Percentiles rank a stretch among this genome's conserved stretches.
phyloP scores from a whole-genome alignment of 495 filamentous ascomycete species.

The Aspergillus sclerotiicarbonarius region DNA sequence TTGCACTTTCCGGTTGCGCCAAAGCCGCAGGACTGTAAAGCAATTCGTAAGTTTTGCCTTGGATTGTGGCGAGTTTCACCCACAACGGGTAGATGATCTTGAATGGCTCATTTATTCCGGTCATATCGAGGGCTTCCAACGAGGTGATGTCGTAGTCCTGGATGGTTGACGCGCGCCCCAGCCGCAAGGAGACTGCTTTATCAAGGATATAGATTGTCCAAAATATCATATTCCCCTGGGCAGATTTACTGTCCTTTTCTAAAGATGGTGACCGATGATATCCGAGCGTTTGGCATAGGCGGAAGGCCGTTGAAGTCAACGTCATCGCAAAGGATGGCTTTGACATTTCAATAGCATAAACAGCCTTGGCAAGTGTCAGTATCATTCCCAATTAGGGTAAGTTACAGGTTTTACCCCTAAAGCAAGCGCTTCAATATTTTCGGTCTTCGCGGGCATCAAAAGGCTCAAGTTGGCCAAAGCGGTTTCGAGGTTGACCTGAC shows the following conservation, averaged over 20 bases:
- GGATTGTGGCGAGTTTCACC: conserved; percentile 54
- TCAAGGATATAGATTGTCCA: conserved; percentile 64
- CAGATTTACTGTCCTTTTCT: conserved; percentile 39
- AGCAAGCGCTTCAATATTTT: conserved; percentile 58
- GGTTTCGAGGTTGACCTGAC: conserved; percentile 58
- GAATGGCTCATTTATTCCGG: conserved; percentile 27
- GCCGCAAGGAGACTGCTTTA: conserved; percentile 59
- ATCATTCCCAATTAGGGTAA: background rate
- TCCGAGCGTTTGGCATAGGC: conserved; percentile 62
- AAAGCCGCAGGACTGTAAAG: conserved; percentile 62
- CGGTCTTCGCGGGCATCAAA: conserved; percentile 54
- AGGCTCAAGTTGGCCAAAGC: conserved; percentile 57
- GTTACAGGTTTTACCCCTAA: conserved; percentile 47
- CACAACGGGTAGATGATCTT: conserved; percentile 35
- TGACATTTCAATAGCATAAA: conserved; percentile 60
- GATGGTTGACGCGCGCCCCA: conserved; percentile 59
- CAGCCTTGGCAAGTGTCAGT: conserved; percentile 29
- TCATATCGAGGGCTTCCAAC: conserved; percentile 31
- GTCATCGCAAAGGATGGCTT: conserved; percentile 64
- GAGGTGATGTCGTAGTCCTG: conserved; percentile 66
- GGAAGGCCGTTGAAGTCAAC: conserved; percentile 54
- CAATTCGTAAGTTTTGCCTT: conserved; percentile 56
- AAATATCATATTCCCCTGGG: conserved; percentile 50
- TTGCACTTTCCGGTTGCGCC: conserved; percentile 42
- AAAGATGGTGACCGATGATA: conserved; percentile 58